phyloP scores from a whole-genome alignment of 2,329 filamentous ascomycete species.

The Microcera coccophila region DNA sequence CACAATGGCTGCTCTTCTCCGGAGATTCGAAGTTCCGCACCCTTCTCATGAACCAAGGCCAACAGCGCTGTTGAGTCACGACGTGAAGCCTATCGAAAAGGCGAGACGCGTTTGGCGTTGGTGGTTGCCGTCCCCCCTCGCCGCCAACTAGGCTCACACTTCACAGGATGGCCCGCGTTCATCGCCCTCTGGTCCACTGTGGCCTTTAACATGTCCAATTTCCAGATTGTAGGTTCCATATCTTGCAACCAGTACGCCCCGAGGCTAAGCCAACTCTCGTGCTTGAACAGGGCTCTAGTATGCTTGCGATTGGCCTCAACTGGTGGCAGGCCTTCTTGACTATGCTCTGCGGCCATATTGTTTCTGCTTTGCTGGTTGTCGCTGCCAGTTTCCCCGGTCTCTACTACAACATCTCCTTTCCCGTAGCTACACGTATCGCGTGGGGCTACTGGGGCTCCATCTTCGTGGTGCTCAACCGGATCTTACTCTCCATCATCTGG shows the following conservation, averaged over 20 bases:
- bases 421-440: conserved; percentile 36
- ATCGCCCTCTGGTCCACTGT: conserved; percentile 1
- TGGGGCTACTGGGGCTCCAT: conserved; percentile 42
- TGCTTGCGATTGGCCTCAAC: conserved; percentile 1
- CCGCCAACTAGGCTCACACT: neutral
- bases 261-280: neutral
- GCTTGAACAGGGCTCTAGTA: conserved; percentile 3
- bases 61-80: conserved; percentile 1
- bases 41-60: neutral
- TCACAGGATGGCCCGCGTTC: conserved; percentile 3
- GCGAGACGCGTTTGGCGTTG: conserved; percentile 1
- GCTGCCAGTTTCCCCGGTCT: conserved; percentile 1
- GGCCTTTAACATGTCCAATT: conserved; percentile 5
- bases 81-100: conserved; percentile 4
- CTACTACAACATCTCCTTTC: conserved; percentile 41
- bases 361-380: neutral
- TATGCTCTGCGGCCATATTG: neutral
- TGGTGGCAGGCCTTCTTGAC: conserved; percentile 5
- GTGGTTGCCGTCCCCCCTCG: too few species aligned
- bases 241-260: neutral
- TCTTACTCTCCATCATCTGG: conserved; percentile 39
- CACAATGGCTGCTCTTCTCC: neutral
- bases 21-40: conserved; percentile 3
- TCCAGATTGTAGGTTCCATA: conserved; percentile 1
- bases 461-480: conserved; percentile 37